phyloP scores from a whole-genome alignment of 106 monocot genomes.

The Allium fistulosum region DNA sequence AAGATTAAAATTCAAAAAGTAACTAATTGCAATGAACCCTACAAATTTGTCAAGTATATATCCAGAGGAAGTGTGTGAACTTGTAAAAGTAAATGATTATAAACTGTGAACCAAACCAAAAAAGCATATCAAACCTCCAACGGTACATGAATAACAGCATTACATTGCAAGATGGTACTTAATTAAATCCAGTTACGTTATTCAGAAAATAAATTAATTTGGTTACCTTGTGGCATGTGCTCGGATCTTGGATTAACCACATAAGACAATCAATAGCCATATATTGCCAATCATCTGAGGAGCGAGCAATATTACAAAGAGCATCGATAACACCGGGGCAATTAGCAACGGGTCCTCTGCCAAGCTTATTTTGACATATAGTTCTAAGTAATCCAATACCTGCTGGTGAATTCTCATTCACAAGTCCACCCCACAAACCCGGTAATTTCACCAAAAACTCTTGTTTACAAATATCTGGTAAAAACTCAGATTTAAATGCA shows the following conservation, averaged over 20 bases:
- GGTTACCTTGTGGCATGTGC: conserved; percentile 72
- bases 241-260: conserved; percentile 80
- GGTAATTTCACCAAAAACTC: conserved; percentile 77
- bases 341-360: conserved; percentile 61
- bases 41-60: background rate
- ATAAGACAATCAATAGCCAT: conserved; percentile 98
- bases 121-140: background rate
- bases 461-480: conserved; percentile 80
- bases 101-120: background rate
- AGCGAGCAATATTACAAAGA: conserved; percentile 80
- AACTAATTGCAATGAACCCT: background rate
- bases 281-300: conserved; percentile 99
- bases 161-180: background rate
- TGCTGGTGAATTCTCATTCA: conserved; percentile 97
- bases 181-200: background rate
- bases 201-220: too few relatives aligned
- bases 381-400: conserved; percentile 91
- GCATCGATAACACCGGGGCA: conserved; percentile 65
- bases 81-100: background rate
- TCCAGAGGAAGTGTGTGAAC: background rate
- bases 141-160: background rate
- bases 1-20: too few relatives aligned
- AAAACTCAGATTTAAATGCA: conserved; percentile 97
- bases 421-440: conserved; percentile 97
- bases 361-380: conserved; percentile 87